Conservation (phyloP, 768 basidiomycete genomes). For the Dictyophora rubrovolvata region DNA sequence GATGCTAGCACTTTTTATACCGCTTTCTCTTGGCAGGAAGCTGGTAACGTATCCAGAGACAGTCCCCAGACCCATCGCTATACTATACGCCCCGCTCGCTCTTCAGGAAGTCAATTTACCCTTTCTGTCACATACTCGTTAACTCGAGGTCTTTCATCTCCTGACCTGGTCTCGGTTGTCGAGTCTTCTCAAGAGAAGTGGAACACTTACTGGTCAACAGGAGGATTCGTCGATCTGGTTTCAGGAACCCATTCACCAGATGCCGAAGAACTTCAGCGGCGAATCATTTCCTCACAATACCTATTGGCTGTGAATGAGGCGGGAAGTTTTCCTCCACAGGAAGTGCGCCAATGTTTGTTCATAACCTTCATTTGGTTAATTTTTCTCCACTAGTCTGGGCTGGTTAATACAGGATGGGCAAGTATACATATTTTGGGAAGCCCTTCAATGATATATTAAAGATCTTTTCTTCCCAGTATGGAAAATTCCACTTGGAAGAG, state of each 20-base stretch:
- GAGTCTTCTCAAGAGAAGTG: conserved; percentile 30
- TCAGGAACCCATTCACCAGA: conserved; percentile 39
- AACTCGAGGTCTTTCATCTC: conserved; percentile 11
- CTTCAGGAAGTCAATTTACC: conserved; percentile 21
- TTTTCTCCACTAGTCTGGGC: conserved; percentile 31
- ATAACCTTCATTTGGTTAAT: neutral
- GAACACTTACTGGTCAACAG: conserved; percentile 37
- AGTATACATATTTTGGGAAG: conserved; percentile 13
- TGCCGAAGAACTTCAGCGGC: conserved; percentile 45
- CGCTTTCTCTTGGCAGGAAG: conserved; percentile 28
- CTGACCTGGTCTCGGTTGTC: conserved; percentile 19
- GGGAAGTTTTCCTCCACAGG: conserved; percentile 45
- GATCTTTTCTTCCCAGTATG: conserved; percentile 21
- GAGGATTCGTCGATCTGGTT: conserved; percentile 43
- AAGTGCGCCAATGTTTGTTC: conserved; percentile 29
- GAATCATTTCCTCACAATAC: conserved; percentile 47
- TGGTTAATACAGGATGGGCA: conserved; percentile 49
- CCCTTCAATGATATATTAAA: conserved; percentile 14
- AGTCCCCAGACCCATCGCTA: conserved; percentile 37
- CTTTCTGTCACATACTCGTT: conserved; percentile 28
- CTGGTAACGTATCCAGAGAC: conserved; percentile 32
- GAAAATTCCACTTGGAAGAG: conserved; percentile 56
- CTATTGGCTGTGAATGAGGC: conserved; percentile 51
- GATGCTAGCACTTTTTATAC: conserved; percentile 33
- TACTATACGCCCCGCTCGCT: conserved; percentile 27